Conservation (phyloP, 2,329 filamentous ascomycete genomes). For the Ampelomyces quisqualis region DNA sequence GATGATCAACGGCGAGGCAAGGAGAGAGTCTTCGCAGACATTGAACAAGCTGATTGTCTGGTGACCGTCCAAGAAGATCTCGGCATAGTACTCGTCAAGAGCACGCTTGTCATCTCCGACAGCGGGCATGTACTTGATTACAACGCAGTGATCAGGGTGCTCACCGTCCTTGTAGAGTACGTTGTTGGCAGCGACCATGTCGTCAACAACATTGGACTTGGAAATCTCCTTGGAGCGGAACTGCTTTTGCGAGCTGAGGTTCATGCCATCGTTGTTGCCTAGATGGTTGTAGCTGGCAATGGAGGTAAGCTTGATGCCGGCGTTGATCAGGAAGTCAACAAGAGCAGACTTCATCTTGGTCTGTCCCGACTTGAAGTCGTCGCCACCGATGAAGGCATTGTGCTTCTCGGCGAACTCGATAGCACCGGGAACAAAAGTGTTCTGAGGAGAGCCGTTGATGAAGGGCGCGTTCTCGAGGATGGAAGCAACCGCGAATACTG, state of each 20-base stretch:
- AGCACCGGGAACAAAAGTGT: conserved; percentile 95
- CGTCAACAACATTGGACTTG: conserved; percentile 98
- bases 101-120: conserved; percentile 99
- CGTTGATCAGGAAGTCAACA: conserved; percentile 97
- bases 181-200: conserved; percentile 96
- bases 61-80: conserved; percentile 98
- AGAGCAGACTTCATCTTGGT: conserved; percentile 99
- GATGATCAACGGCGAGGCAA: conserved; percentile 95
- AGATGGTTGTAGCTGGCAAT: conserved; percentile 99
- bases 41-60: conserved; percentile 99
- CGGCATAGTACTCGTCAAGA: conserved; percentile 97
- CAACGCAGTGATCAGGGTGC: conserved; percentile 96
- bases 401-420: conserved; percentile 86
- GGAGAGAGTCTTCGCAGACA: conserved; percentile 95
- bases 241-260: conserved; percentile 94
- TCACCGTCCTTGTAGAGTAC: conserved; percentile 89
- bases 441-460: conserved; percentile 99
- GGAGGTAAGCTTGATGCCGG: conserved; percentile 96
- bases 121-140: conserved; percentile 99
- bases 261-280: conserved; percentile 99
- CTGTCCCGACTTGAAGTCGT: conserved; percentile 99
- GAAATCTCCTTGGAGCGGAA: conserved; percentile 99
- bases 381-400: conserved; percentile 88
- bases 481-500: conserved; percentile 90
- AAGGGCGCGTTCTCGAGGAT: conserved; percentile 89